A percentile compares a stretch with the other conserved stretches of the same genome.
These are phyloP conservation scores for Cynara cardunculus DNA, from an alignment of 129 eudicot genomes.

Conservation along the genomic window DNA sequence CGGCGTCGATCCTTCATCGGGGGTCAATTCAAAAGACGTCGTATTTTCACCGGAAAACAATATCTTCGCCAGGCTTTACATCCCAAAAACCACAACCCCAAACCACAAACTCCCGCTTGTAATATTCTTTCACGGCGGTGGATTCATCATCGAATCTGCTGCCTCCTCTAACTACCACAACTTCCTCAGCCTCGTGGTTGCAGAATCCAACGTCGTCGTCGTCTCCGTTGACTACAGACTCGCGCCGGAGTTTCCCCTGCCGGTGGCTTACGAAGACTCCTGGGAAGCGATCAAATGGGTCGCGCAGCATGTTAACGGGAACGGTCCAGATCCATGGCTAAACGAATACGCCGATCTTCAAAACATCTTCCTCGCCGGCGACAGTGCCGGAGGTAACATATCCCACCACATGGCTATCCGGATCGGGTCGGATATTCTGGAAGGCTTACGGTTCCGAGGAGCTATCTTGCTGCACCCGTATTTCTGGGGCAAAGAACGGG, in stretches of 20 bases:
- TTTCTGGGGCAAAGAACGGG: conserved; percentile 42
- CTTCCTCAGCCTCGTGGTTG: conserved; percentile 20
- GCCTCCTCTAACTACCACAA: conserved; percentile 27
- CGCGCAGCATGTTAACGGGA: conserved; percentile 28
- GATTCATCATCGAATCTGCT: conserved; percentile 40
- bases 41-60: conserved; percentile 21
- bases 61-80: conserved; percentile 36
- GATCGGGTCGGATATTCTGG: conserved; percentile 16
- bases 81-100: conserved; percentile 21
- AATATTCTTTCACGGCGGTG: conserved; percentile 62
- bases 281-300: conserved; percentile 58
- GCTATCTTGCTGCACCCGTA: conserved; percentile 35
- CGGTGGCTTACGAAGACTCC: conserved; percentile 42
- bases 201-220: conserved; percentile 33
- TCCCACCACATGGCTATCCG: conserved; percentile 34
- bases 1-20: conserved; percentile 18
- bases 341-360: conserved; percentile 35
- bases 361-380: conserved; percentile 52
- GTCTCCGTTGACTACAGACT: conserved; percentile 51
- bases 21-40: conserved; percentile 44
- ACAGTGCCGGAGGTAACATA: conserved; percentile 57
- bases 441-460: conserved; percentile 18
- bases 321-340: conserved; percentile 52
- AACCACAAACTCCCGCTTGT: conserved; percentile 45
- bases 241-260: conserved; percentile 45